Evolutionary conservation across 2,329 filamentous ascomycete genomes (phyloP).

Genomic region (Dactylellina parvicollis): DNA sequence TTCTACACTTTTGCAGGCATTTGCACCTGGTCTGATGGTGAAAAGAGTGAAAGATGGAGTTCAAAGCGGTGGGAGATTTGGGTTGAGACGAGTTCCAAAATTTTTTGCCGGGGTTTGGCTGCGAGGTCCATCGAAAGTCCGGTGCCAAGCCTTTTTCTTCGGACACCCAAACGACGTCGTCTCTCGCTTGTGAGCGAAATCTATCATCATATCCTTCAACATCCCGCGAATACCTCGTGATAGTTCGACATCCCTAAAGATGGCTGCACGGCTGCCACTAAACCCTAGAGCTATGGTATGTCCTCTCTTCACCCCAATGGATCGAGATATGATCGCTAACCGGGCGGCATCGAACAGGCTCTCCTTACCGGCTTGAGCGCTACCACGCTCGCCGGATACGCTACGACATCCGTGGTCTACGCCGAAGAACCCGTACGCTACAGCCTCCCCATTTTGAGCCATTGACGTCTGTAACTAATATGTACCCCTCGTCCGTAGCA

Average conservation of each 20-base stretch:
- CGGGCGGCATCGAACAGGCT: constrained; percentile 13
- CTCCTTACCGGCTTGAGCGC: constrained; percentile 45
- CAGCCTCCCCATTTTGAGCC: neutral
- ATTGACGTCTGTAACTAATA: constrained; percentile 15
- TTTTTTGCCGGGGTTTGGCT: constrained; percentile 42
- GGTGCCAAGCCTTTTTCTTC: constrained; percentile 44
- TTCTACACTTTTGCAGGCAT: constrained; percentile 28
- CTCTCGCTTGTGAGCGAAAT: constrained; percentile 44
- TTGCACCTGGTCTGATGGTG: constrained; percentile 20
- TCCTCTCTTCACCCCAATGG: neutral
- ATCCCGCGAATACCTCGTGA: no score
- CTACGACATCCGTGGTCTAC: constrained; percentile 43
- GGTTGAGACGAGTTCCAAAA: constrained; percentile 15
- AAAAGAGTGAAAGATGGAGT: constrained; percentile 12
- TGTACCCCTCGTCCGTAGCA: neutral
- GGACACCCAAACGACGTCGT: constrained; percentile 20
- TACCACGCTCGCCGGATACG: constrained; percentile 44
- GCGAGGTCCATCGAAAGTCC: constrained; percentile 35
- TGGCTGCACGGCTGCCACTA: constrained; percentile 53
- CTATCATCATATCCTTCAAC: constrained; percentile 10
- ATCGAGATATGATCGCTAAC: constrained; percentile 21
- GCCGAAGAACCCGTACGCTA: constrained; percentile 52
- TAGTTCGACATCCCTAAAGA: no score
- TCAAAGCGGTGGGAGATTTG: constrained; percentile 2
- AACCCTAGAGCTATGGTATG: constrained; percentile 48